Percentiles rank a stretch among this genome's conserved stretches.
phyloP scores from a whole-genome alignment of 169 alveolate genomes.

The Babesia caballi region DNA sequence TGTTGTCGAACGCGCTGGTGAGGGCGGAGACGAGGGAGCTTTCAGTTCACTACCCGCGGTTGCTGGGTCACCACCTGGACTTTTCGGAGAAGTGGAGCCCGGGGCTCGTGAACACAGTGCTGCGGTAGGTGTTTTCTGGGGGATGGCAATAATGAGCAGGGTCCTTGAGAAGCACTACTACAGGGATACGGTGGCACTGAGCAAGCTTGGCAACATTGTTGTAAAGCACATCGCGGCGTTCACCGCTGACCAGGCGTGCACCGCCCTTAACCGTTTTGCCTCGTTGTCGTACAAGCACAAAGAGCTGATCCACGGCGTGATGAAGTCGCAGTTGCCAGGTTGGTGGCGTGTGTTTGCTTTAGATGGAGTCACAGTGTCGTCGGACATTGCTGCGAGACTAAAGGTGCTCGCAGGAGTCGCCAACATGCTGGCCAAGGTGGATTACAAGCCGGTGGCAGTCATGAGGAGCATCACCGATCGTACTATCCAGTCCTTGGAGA shows the following conservation, averaged over 20 bases:
- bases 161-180: constrained; percentile 26
- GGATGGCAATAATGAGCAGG: not conserved
- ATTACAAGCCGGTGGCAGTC: constrained; percentile 28
- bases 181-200: constrained; percentile 53
- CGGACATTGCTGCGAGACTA: not conserved
- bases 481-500: not conserved
- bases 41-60: constrained; percentile 11
- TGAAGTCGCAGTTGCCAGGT: constrained; percentile 8
- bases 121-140: not conserved
- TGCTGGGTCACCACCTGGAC: not conserved
- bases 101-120: constrained; percentile 9
- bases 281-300: constrained; percentile 60
- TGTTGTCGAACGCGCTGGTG: constrained; percentile 36
- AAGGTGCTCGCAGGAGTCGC: constrained; percentile 13
- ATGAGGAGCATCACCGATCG: constrained; percentile 10
- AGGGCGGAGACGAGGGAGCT: constrained; percentile 4
- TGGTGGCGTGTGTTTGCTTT: too few species aligned
- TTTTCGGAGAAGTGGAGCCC: constrained; percentile 6
- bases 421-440: constrained; percentile 45
- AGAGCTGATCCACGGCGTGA: constrained; percentile 19
- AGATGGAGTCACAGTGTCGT: not conserved
- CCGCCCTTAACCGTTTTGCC: constrained; percentile 19
- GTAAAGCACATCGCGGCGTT: not conserved
- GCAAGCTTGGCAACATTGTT: constrained; percentile 17
- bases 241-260: not conserved